phyloP scores from a whole-genome alignment of 1,284 basidiomycete genomes.

The Bjerkandera adusta region DNA sequence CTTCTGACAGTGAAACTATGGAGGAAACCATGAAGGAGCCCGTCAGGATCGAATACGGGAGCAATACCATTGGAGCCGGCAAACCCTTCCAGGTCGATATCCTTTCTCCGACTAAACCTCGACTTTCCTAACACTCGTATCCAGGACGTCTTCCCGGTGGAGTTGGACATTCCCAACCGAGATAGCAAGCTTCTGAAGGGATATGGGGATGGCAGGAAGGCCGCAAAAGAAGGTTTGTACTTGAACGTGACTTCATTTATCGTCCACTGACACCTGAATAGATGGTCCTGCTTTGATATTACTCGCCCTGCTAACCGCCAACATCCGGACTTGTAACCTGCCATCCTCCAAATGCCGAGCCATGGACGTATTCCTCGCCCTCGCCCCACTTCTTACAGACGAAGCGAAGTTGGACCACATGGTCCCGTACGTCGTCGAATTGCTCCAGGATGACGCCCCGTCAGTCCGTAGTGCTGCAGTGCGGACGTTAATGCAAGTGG shows the following conservation, averaged over 20 bases:
- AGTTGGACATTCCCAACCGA: conserved; percentile 71
- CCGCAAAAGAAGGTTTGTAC: conserved; percentile 59
- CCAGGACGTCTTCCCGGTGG: conserved; percentile 76
- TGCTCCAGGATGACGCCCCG: conserved; percentile 84
- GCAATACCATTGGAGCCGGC: conserved; percentile 34
- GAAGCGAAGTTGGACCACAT: conserved; percentile 95
- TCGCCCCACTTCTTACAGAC: conserved; percentile 84
- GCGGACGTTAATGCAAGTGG: conserved; percentile 82
- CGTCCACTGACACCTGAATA: conserved; percentile 25
- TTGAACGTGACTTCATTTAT: conserved; percentile 5
- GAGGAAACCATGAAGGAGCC: conserved; percentile 48
- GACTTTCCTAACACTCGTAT: conserved; percentile 4
- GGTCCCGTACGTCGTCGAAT: conserved; percentile 88
- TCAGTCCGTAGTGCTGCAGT: conserved; percentile 80
- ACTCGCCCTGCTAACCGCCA: conserved; percentile 84
- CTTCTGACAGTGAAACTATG: conserved; percentile 8
- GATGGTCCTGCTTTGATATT: conserved; percentile 83
- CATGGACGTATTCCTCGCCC: conserved; percentile 84
- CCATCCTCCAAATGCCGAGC: conserved; percentile 87
- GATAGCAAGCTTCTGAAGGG: conserved; percentile 50
- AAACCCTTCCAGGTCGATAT: conserved; percentile 60
- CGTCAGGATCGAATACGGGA: conserved; percentile 56
- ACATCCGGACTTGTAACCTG: conserved; percentile 85
- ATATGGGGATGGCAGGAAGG: conserved; percentile 42
- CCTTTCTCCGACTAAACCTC: no score